These are phyloP conservation scores for Discostella stelligeroides DNA, from an alignment of 108 stramenopile genomes.

Conservation along the genomic window DNA sequence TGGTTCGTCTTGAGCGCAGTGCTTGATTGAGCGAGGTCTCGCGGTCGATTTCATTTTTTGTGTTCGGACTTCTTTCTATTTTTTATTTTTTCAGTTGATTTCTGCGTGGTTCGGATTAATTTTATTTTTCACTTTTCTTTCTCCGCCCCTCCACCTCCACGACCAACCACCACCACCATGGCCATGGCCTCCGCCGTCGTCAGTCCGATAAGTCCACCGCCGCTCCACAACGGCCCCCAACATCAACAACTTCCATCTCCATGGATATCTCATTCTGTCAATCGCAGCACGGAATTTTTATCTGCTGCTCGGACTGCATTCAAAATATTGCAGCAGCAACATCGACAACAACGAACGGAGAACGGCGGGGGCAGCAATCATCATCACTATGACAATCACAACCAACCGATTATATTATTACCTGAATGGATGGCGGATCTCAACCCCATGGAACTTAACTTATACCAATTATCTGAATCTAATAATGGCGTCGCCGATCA, in stretches of 20 bases:
- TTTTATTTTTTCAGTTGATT: no score
- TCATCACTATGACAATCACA: not conserved
- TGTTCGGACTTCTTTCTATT: no score
- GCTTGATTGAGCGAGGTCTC: no score
- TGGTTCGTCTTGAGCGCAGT: no score
- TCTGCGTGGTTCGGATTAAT: no score
- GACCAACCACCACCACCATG: no score
- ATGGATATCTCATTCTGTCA: slow-evolving; percentile 56
- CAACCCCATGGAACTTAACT: slow-evolving; percentile 32
- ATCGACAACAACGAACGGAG: slow-evolving; percentile 20
- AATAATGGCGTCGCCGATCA: not conserved
- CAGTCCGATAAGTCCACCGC: not conserved
- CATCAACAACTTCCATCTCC: slow-evolving; percentile 2
- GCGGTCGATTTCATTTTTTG: no score
- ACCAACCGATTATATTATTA: no score
- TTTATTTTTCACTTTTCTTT: no score
- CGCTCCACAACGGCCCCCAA: not conserved
- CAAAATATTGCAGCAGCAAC: slow-evolving; percentile 60
- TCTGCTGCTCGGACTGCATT: slow-evolving; percentile 80
- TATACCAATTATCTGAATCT: slow-evolving; percentile 17
- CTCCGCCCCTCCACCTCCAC: no score
- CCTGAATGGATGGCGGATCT: slow-evolving; percentile 43
- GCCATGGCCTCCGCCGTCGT: not conserved
- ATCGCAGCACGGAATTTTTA: slow-evolving; percentile 72
- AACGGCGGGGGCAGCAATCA: not conserved